Evolutionary conservation across 495 filamentous ascomycete genomes (phyloP), one percentile per base, ranked within the genome.

Genomic region (Cercophora sp.): DNA sequence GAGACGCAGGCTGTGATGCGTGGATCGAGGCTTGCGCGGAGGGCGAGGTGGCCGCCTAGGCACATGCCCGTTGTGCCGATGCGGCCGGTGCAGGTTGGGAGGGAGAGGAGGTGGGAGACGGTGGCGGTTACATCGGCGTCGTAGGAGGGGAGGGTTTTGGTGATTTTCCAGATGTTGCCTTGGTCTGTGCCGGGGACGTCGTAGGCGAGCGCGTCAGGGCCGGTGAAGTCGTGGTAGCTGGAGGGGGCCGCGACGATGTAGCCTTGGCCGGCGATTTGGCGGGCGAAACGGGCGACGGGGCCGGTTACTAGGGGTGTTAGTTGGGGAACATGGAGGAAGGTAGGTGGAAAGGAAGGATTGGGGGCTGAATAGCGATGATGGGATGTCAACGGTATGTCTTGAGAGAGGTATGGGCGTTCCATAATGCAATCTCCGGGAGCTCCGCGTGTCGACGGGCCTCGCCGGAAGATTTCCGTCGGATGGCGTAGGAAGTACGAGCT

Each of bases 251-350:
- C 92, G 51, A 89, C 89, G 54, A 97, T 95, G 66, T 95, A 97
- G 46, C 92, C 92, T 62, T 95, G 89, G 3, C 90, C 85, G 22
- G 89, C 89, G 45, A 97, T 95, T 64, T 96, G 91, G 50, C 92
- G 84, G 22, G 89, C 90, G 61, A 97, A 95, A 37, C 92, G 85
- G 34, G 85, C 80, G 16, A 97, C 92, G 2, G 92, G 92, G 0
- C 92, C 92, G 52, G 91, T 96, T 11, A 96, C 91, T 95, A 44
- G n/a, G n/a, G n/a, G n/a, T n/a, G n/a, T n/a, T n/a, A n/a, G n/a
- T n/a, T n/a, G n/a, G n/a, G n/a, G n/a, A n/a, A n/a, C n/a, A n/a
- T n/a, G n/a, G n/a, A n/a, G n/a, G n/a, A n/a, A n/a, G n/a, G n/a
- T n/a, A n/a, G n/a, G n/a, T n/a, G n/a, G n/a, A n/a, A n/a, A n/a